phyloP scores from a whole-genome alignment of 2,329 filamentous ascomycete species.

The Colletotrichum cereale region DNA sequence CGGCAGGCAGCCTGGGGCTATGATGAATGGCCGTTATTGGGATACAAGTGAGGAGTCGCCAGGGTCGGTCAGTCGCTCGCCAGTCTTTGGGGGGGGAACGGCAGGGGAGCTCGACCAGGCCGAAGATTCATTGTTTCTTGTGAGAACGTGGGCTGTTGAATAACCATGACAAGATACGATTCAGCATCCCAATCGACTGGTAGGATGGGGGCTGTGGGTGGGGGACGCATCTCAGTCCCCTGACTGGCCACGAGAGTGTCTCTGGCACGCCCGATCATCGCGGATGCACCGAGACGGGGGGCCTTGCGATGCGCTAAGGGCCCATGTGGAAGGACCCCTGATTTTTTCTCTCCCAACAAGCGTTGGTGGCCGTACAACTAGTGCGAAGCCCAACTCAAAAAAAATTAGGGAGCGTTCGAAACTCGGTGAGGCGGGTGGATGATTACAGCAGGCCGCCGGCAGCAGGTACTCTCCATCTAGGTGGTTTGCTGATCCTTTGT shows the following conservation, averaged over 20 bases:
- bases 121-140: slow-evolving; percentile 2
- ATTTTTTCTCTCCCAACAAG: slow-evolving; percentile 22
- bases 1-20: not conserved
- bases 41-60: slow-evolving; percentile 9
- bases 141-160: slow-evolving; percentile 16
- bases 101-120: not conserved
- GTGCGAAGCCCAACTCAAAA: not conserved
- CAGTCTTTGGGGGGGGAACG: not conserved
- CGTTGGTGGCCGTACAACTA: slow-evolving; percentile 17
- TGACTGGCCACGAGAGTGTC: slow-evolving; percentile 22
- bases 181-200: slow-evolving; percentile 39
- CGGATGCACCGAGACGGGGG: slow-evolving; percentile 40
- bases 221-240: slow-evolving; percentile 1
- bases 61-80: not conserved
- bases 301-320: slow-evolving; percentile 37
- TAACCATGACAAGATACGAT: slow-evolving; percentile 31
- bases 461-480: not conserved
- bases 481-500: slow-evolving; percentile 6
- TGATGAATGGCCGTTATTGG: slow-evolving; percentile 1
- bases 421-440: slow-evolving; percentile 26
- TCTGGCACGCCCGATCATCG: slow-evolving; percentile 29
- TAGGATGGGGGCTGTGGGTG: slow-evolving; percentile 22
- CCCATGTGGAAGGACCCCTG: slow-evolving; percentile 39
- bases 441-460: not conserved
- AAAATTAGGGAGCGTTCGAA: slow-evolving; percentile 6